These are phyloP conservation scores for Medicago lupulina DNA, from an alignment of 306 rosid species.

Conservation along the genomic window DNA sequence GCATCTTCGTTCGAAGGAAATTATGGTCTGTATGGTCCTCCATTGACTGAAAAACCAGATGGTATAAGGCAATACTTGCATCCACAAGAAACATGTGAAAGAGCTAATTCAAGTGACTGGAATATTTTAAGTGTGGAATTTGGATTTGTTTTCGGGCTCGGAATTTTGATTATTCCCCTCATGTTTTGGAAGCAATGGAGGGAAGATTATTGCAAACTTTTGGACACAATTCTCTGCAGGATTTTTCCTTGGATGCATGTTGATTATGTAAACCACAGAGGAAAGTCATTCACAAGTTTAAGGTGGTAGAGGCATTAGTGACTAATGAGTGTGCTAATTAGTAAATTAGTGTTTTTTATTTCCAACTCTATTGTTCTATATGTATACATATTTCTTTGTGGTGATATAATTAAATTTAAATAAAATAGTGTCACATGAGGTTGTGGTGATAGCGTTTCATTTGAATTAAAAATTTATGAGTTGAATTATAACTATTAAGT, in stretches of 20 bases:
- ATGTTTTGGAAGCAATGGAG: too few species aligned
- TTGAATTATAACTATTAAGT: too few species aligned
- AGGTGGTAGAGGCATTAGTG: not conserved
- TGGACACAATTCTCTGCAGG: too few species aligned
- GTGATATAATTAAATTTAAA: too few species aligned
- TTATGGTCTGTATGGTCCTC: slow-evolving; percentile 40
- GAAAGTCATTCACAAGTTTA: too few species aligned
- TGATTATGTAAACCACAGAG: too few species aligned
- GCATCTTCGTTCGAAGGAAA: slow-evolving; percentile 36
- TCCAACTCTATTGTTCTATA: not conserved
- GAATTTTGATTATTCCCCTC: not conserved
- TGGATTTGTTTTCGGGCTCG: not conserved
- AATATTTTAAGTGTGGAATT: not conserved
- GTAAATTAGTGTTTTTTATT: not conserved
- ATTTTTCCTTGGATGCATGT: too few species aligned
- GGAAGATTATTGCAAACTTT: too few species aligned
- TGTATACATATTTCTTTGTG: not conserved
- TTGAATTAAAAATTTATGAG: too few species aligned
- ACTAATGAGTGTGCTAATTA: not conserved
- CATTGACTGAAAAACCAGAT: slow-evolving; percentile 19
- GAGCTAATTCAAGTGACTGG: not conserved
- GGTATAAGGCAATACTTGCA: not conserved
- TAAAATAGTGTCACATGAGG: not conserved
- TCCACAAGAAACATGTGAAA: not conserved
- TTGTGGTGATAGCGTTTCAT: too few species aligned